Base-by-base conservation (phyloP, 441 rosid genomes). In the Flueggea neowawraea region DNA sequence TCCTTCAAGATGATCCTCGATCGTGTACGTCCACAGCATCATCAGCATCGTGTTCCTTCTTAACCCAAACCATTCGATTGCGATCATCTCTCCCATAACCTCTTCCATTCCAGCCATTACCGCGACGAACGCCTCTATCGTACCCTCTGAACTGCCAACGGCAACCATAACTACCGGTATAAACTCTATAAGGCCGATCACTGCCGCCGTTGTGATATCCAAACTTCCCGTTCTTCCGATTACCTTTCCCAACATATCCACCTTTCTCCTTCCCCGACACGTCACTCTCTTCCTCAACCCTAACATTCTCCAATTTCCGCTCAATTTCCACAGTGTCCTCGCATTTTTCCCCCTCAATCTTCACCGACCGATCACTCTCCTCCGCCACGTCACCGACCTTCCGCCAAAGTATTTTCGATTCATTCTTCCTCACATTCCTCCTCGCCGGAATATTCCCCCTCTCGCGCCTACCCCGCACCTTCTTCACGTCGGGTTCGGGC, bases 31-130 rank as follows among this genome's bases (percentile, higher is more conserved):
- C 67, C 65, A 39, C 2, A 22, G 28, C 28, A n/a, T n/a, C n/a
- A n/a, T n/a, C n/a, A n/a, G n/a, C n/a, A 22, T 22, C 68, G 58
- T 72, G 73, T 68, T 58, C 75, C 75, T 76, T 84, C 80, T 69
- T 84, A 31, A 82, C 79, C 90, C 90, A 82, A 55, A 76, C 68
- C 82, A 57, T 54, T 17, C 57, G 69, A 43, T 44, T 32, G 10
- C 57, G 5, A 15, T 16, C 31, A 16, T 54, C 57, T 54, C 57
- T 12, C 14, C 33, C 15, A 12, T 15, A 6, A 7, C 10, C 32
- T 17, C 57, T 12, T 54, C 31, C 33, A 12, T 28, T 28, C n/a
- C 15, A 13, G 9, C 58, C 43, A 14, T 17, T 16, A 16, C 28
- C 28, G 28, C 28, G 28, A 22, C 28, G 28, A 22, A 55, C 4